Percentiles rank a stretch among this genome's conserved stretches.
These are phyloP conservation scores for Amylostereum areolatum DNA, from an alignment of 1,284 basidiomycete genomes.

Conservation along the genomic window DNA sequence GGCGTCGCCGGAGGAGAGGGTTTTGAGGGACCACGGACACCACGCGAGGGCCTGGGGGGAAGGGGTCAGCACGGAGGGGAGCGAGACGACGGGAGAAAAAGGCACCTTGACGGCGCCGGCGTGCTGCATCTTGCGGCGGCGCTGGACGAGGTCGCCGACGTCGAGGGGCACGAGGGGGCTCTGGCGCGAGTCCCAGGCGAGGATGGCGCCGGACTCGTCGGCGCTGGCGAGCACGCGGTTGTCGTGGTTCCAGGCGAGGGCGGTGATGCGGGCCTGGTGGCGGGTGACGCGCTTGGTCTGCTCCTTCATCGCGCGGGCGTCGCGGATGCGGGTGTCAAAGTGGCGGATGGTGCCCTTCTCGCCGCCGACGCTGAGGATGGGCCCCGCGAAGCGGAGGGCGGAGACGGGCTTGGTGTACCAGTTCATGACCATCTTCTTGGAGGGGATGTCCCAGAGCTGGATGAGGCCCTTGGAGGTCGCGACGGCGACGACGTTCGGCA, in stretches of 20 bases:
- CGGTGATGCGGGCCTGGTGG: slow-evolving; percentile 42
- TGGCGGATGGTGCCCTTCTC: slow-evolving; percentile 44
- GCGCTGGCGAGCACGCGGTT: slow-evolving; percentile 47
- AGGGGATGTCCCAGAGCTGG: slow-evolving; percentile 45
- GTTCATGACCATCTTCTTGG: slow-evolving; percentile 36
- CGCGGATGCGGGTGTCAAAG: slow-evolving; percentile 45
- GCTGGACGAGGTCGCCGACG: slow-evolving; percentile 46
- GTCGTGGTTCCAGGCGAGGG: slow-evolving; percentile 43
- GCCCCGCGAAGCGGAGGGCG: slow-evolving; percentile 42
- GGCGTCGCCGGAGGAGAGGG: slow-evolving; percentile 82
- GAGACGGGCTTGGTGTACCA: slow-evolving; percentile 41
- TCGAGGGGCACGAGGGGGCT: slow-evolving; percentile 36
- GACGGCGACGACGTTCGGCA: slow-evolving; percentile 36
- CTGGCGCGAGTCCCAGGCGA: slow-evolving; percentile 46
- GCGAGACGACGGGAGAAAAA: too few species aligned
- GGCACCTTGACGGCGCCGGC: slow-evolving; percentile 21
- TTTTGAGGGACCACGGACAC: slow-evolving; percentile 85
- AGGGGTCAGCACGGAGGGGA: too few species aligned
- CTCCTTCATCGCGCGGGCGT: too few species aligned
- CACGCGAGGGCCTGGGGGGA: slow-evolving; percentile 77
- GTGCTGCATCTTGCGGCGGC: slow-evolving; percentile 41
- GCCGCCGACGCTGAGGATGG: slow-evolving; percentile 41
- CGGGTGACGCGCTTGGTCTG: too few species aligned
- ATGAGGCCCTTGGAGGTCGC: slow-evolving; percentile 41
- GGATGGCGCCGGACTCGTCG: slow-evolving; percentile 43